Percentiles rank a stretch among this genome's conserved stretches.
Conservation (phyloP, 2,329 filamentous ascomycete species). For the Fusarium sp. region DNA sequence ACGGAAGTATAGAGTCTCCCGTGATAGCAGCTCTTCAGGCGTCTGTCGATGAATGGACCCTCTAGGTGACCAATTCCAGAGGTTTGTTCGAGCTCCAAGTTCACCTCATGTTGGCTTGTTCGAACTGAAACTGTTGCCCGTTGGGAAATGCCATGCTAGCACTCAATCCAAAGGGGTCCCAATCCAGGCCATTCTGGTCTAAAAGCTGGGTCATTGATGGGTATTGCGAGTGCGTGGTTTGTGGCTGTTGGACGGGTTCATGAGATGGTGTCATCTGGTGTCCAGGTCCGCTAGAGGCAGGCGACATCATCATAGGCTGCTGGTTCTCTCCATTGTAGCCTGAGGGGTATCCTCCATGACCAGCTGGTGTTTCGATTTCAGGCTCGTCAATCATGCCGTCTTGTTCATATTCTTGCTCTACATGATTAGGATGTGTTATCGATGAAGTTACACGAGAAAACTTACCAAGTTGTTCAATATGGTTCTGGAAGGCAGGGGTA, state of each 20-base stretch:
- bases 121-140: conserved; percentile 81
- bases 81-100: conserved; percentile 4
- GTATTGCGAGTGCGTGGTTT: conserved; percentile 58
- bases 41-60: conserved; percentile 20
- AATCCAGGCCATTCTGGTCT: conserved; percentile 83
- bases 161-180: conserved; percentile 91
- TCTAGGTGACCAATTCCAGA: conserved; percentile 15
- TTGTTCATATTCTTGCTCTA: conserved; percentile 98
- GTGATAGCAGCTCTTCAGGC: conserved; percentile 17
- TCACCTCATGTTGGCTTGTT: conserved; percentile 65
- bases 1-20: conserved; percentile 2
- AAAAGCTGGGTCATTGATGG: conserved; percentile 70
- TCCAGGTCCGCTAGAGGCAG: conserved; percentile 51
- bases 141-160: conserved; percentile 92
- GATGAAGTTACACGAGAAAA: conserved; percentile 55
- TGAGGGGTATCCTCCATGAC: conserved; percentile 72
- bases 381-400: conserved; percentile 88
- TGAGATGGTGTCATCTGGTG: conserved; percentile 51
- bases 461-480: conserved; percentile 97
- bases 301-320: conserved; percentile 55
- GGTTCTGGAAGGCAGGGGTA: conserved; percentile 85
- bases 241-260: conserved; percentile 40
- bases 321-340: conserved; percentile 60
- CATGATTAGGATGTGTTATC: conserved; percentile 70
- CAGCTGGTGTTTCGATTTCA: conserved; percentile 73